These are phyloP conservation scores for Lagenidium giganteum DNA, from an alignment of 352 stramenopile species.

Conservation along the genomic window DNA sequence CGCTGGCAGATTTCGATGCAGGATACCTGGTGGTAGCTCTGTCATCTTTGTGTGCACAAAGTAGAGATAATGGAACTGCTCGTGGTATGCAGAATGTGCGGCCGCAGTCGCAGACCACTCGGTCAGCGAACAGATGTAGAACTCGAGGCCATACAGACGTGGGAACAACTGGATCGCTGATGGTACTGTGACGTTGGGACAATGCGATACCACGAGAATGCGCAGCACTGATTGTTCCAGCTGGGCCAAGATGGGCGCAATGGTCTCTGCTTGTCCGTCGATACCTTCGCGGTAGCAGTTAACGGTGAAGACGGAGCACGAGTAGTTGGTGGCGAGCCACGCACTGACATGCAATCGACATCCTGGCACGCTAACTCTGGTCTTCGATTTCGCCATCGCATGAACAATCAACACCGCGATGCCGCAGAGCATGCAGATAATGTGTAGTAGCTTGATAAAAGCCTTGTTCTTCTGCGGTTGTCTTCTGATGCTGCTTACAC, in stretches of 20 bases:
- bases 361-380: background rate
- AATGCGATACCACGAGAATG: constrained; percentile 15
- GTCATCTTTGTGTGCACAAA: constrained; percentile 6
- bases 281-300: constrained; percentile 5
- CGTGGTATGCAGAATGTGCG: background rate
- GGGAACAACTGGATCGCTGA: constrained; percentile 3
- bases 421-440: too few species aligned
- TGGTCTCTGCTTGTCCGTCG: background rate
- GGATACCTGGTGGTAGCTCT: background rate
- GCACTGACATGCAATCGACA: constrained; percentile 6
- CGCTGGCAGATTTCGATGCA: too few species aligned
- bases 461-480: too few species aligned
- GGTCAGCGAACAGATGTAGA: constrained; percentile 14
- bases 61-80: constrained; percentile 2
- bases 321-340: constrained; percentile 1
- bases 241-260: background rate
- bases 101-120: constrained; percentile 4
- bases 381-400: too few species aligned
- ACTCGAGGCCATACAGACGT: constrained; percentile 5
- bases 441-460: too few species aligned
- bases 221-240: constrained; percentile 7
- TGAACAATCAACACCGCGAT: too few species aligned
- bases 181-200: constrained; percentile 3
- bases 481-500: too few species aligned
- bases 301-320: constrained; percentile 14